These are phyloP conservation scores for Suillus placidus DNA, from an alignment of 768 basidiomycete species.

Conservation along the genomic window DNA sequence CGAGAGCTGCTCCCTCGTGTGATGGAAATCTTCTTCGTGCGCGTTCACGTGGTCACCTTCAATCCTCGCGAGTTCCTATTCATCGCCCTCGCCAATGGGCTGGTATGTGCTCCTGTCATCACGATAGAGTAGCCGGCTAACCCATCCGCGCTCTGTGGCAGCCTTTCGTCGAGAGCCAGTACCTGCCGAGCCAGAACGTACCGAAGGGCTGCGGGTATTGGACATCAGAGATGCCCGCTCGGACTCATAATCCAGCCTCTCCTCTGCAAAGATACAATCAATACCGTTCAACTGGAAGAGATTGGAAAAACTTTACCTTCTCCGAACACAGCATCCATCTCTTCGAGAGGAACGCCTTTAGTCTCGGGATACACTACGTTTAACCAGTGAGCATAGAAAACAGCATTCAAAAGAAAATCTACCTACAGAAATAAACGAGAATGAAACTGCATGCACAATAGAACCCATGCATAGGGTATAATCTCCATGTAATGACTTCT, in stretches of 20 bases:
- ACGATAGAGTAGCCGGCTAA: conserved; percentile 52
- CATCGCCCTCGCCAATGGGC: conserved; percentile 49
- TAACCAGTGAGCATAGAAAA: conserved; percentile 14
- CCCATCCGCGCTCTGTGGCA: conserved; percentile 43
- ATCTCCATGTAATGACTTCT: conserved; percentile 83
- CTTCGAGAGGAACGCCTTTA: conserved; percentile 84
- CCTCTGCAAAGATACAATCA: conserved; percentile 42
- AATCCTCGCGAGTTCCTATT: conserved; percentile 64
- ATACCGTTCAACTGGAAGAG: conserved; percentile 17
- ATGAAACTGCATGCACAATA: conserved; percentile 88
- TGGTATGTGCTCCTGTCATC: conserved; percentile 46
- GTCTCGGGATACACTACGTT: conserved; percentile 80
- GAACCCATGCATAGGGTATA: conserved; percentile 96
- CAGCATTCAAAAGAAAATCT: not conserved
- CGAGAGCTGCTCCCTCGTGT: conserved; percentile 17
- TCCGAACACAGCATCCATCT: conserved; percentile 89
- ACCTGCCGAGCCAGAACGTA: conserved; percentile 26
- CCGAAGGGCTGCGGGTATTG: conserved; percentile 37
- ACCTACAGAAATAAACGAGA: conserved; percentile 78
- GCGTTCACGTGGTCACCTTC: conserved; percentile 35
- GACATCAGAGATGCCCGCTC: conserved; percentile 59
- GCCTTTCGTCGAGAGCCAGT: conserved; percentile 25
- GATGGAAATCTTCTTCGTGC: conserved; percentile 25
- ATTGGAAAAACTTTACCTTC: conserved; percentile 55
- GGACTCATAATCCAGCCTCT: conserved; percentile 67